phyloP scores from a whole-genome alignment of 768 basidiomycete genomes.

The Gloeophyllum trabeum region DNA sequence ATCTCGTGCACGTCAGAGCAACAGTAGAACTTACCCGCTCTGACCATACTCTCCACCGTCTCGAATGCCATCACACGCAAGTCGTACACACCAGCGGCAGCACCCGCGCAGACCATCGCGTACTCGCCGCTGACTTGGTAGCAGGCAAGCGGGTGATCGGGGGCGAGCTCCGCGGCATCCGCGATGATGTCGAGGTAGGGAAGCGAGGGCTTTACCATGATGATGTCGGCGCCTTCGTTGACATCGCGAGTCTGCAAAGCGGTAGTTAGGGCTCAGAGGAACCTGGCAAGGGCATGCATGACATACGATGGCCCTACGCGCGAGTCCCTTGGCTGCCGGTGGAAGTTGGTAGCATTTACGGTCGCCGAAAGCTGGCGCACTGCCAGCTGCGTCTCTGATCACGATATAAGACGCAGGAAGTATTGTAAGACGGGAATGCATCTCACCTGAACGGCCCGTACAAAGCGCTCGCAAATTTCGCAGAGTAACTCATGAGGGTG shows the following conservation, averaged over 20 bases:
- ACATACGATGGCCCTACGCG: slow-evolving; percentile 83
- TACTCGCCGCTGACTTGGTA: slow-evolving; percentile 98
- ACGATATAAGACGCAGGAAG: not conserved
- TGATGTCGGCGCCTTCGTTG: slow-evolving; percentile 89
- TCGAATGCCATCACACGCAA: slow-evolving; percentile 92
- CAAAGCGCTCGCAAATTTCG: slow-evolving; percentile 91
- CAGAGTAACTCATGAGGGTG: slow-evolving; percentile 93
- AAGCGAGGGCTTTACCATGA: slow-evolving; percentile 97
- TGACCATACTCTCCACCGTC: slow-evolving; percentile 79
- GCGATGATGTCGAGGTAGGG: slow-evolving; percentile 96
- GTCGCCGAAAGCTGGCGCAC: slow-evolving; percentile 88
- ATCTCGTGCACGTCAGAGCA: not conserved
- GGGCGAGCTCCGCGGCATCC: slow-evolving; percentile 72
- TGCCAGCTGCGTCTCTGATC: slow-evolving; percentile 89
- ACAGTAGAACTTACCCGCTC: slow-evolving; percentile 56
- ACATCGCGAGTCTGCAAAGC: slow-evolving; percentile 52
- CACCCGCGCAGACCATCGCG: slow-evolving; percentile 94
- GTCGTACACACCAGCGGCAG: slow-evolving; percentile 87
- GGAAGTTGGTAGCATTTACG: slow-evolving; percentile 98
- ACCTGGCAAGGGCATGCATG: not conserved
- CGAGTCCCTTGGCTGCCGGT: slow-evolving; percentile 77
- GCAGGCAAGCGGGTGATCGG: slow-evolving; percentile 87
- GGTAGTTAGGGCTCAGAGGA: not conserved
- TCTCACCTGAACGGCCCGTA: slow-evolving; percentile 93
- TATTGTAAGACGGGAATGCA: not conserved